Evolutionary conservation across 148 eudicot species (phyloP), one percentile per base, ranked within the genome.

Genomic region (Chenopodium quinoa): DNA sequence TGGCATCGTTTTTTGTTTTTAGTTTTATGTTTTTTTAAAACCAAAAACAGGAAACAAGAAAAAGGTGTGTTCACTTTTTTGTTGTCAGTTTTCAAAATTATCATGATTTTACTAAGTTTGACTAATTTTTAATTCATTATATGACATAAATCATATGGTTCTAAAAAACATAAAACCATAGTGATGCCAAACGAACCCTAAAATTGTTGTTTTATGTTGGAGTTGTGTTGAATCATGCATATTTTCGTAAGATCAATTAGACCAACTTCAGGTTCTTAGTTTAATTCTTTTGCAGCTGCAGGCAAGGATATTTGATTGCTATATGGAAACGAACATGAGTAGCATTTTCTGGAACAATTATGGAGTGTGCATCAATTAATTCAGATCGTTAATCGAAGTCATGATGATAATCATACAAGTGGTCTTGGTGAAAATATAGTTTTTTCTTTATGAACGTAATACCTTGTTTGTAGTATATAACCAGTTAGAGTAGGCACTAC

Each of bases 381-480:
- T 56, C 34, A 58, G 63, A 32, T 65, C 27, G 65, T 58, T 78
- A 83, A 25, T 67, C 10, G 44, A 78, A 65, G 78, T 37, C 22
- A 17, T 16, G 29, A 46, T 63, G 58, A 9, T 73, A 60, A 62
- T 25, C 27, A 54, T 25, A n/a, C 20, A 12, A 25, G 32, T 32
- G 23, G 23, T 82, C 66, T 75, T 83, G 40, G 31, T 62, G 63
- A 52, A 29, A 65, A 25, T 83, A 44, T 64, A 52, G 63, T 73
- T 78, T 48, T 56, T 50, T 37, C 7, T 69, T 44, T 34, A 44
- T 75, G 54, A 40, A 70, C 29, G 13, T 17, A 58, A 25, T 47
- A 60, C 65, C 71, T 66, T 23, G 77, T 60, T 75, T 82, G 84
- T 77, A 82, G 50, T 68, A 79, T 79, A 72, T 78, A 82, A 47